Base-by-base conservation (phyloP, 2,329 filamentous ascomycete species). In the Emydomyces testavorans region DNA sequence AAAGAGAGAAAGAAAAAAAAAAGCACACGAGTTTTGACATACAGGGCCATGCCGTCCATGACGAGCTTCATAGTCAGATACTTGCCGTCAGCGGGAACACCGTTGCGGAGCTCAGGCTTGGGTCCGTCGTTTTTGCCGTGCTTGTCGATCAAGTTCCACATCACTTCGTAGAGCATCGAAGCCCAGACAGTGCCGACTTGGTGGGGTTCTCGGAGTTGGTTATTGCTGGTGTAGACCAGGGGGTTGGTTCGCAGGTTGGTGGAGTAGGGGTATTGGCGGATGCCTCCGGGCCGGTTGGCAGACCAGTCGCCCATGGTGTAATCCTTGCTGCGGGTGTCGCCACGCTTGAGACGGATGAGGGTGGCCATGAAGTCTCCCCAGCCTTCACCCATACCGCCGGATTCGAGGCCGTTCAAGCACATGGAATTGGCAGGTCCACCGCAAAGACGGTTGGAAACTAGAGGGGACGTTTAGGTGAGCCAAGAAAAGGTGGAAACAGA, bases 361-460 rank as follows among this genome's bases (percentile, higher is more conserved):
- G 50, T 52, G 42, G 50, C 50, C 2, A 50, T 13, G 50, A 50
- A 50, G 35, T 52, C 50, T 42, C 47, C 47, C 50, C 50, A 52
- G 16, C 50, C 50, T 21, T 52, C 50, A 45, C 50, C 50, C 50
- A 52, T 52, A 50, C 50, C 50, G 40, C 50, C 50, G 24, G 50
- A 37, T 31, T 52, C 50, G 18, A 52, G 47, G 18, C 34, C 50
- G 21, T 23, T 41, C 32, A 52, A 45, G 44, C 50, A 52, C 23
- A 43, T 32, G 21, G 47, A 47, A 47, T 52, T 52, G 26, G 47
- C 31, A 21, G 50, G 50, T 37, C 50, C 50, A 45, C 50, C 50
- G 18, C 37, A 44, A 11, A 52, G 47, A 50, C 50, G 50, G 43
- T 50, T 52, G 42, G 50, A 52, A 18, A 52, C 50, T 52, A 46